Percentiles rank a stretch among this genome's conserved stretches.
Evolutionary conservation across 495 filamentous ascomycete genomes (phyloP).

Genomic region (Apodospora peruviana): DNA sequence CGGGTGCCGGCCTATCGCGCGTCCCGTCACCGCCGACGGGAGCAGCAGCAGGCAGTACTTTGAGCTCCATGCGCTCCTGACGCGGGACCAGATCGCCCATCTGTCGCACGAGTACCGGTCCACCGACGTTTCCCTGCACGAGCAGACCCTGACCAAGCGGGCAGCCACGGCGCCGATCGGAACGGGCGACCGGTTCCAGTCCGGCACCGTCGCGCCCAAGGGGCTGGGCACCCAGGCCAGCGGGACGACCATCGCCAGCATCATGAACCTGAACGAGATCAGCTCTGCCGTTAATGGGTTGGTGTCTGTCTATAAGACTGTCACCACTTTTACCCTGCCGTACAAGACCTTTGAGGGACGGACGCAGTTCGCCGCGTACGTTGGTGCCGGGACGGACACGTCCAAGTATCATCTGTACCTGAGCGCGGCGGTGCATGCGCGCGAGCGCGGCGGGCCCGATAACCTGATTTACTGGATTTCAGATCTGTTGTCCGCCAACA

Average conservation of each 20-base stretch:
- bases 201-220: constrained; percentile 2
- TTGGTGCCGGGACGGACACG: constrained; percentile 19
- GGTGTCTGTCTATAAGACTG: constrained; percentile 1
- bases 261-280: constrained; percentile 15
- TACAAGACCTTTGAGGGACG: constrained; percentile 11
- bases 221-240: constrained; percentile 12
- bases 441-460: constrained; percentile 18
- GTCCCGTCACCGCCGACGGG: constrained; percentile 9
- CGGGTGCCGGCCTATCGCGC: constrained; percentile 9
- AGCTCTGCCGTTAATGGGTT: constrained; percentile 8
- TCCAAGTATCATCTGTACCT: constrained; percentile 26
- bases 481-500: constrained; percentile 26
- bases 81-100: constrained; percentile 9
- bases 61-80: constrained; percentile 9
- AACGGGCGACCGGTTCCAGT: constrained; percentile 13
- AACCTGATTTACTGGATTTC: constrained; percentile 14
- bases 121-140: not conserved
- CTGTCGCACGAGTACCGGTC: constrained; percentile 2
- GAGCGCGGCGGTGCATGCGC: constrained; percentile 13
- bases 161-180: constrained; percentile 5
- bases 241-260: constrained; percentile 7
- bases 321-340: constrained; percentile 7
- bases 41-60: too few relatives aligned
- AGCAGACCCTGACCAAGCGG: constrained; percentile 2
- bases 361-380: constrained; percentile 11